Conservation (phyloP, 2,329 filamentous ascomycete genomes). For the Tolypocladium ovalisporum region DNA sequence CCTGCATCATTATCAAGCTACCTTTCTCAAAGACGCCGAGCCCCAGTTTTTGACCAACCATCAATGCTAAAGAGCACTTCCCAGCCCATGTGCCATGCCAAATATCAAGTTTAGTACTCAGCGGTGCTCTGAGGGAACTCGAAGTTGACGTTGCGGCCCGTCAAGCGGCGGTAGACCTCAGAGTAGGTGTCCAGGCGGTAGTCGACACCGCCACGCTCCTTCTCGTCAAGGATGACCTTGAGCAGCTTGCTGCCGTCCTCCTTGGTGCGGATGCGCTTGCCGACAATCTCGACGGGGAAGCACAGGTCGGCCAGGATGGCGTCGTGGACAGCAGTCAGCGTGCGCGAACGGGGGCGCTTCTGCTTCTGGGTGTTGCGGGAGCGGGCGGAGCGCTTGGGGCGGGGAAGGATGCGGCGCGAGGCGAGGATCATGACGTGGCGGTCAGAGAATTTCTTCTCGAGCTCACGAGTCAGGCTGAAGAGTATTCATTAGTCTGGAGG, state of each 20-base stretch:
- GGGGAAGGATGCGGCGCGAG: constrained; percentile 95
- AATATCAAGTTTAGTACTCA: constrained; percentile 61
- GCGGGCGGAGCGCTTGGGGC: constrained; percentile 96
- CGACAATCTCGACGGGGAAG: constrained; percentile 99
- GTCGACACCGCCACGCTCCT: constrained; percentile 98
- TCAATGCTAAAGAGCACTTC: constrained; percentile 23
- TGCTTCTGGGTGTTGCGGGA: constrained; percentile 93
- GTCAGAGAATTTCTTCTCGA: constrained; percentile 99
- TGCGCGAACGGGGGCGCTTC: constrained; percentile 97
- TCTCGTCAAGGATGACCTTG: constrained; percentile 99
- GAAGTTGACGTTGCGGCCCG: constrained; percentile 91
- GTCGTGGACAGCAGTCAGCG: constrained; percentile 97
- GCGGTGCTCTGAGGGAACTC: constrained; percentile 88
- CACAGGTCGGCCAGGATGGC: constrained; percentile 96
- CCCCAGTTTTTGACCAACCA: constrained; percentile 30
- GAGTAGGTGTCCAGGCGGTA: constrained; percentile 99
- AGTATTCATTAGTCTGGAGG: constrained; percentile 11
- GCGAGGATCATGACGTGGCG: constrained; percentile 99
- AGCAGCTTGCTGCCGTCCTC: constrained; percentile 97
- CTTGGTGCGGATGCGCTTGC: constrained; percentile 97
- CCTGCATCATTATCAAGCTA: constrained; percentile 39
- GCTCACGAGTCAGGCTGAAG: constrained; percentile 92
- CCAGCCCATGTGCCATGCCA: constrained; percentile 8
- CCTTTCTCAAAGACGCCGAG: constrained; percentile 36
- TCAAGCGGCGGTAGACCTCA: constrained; percentile 97